Conservation (phyloP, 164 flowering plant genomes). For the Vitis rupestris region DNA sequence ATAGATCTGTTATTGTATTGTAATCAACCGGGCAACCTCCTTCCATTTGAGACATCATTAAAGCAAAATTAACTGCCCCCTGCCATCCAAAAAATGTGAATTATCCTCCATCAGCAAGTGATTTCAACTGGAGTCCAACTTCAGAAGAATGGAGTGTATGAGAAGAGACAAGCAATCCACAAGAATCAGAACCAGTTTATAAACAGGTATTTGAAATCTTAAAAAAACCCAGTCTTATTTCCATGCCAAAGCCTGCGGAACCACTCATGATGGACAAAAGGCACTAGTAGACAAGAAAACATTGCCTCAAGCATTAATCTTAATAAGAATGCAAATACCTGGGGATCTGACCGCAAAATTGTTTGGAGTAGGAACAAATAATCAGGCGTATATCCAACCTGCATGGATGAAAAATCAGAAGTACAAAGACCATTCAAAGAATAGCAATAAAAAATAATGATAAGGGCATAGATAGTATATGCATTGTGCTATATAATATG, state of each 20-base stretch:
- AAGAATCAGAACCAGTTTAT: neutral
- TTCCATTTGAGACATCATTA: constrained; percentile 98
- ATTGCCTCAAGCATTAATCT: no score
- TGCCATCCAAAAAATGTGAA: constrained; percentile 19
- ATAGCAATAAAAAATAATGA: constrained; percentile 14
- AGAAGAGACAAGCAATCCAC: neutral
- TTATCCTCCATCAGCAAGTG: neutral
- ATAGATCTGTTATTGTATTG: constrained; percentile 93
- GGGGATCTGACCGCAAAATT: constrained; percentile 93
- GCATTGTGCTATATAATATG: no score
- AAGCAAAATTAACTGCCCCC: constrained; percentile 93
- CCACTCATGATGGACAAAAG: neutral
- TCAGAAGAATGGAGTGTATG: no score
- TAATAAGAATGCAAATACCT: constrained; percentile 46
- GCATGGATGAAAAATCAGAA: neutral
- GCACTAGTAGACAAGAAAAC: neutral
- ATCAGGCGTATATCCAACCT: constrained; percentile 99
- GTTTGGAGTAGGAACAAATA: constrained; percentile 97
- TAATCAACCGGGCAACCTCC: constrained; percentile 93
- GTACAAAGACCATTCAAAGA: no score
- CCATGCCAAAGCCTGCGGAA: neutral
- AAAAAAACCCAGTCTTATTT: neutral
- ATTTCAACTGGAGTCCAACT: neutral
- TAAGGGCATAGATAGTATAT: no score
- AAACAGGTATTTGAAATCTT: neutral